These are phyloP conservation scores for Colletotrichum karsti DNA, from an alignment of 2,329 filamentous ascomycete species.

Conservation along the genomic window DNA sequence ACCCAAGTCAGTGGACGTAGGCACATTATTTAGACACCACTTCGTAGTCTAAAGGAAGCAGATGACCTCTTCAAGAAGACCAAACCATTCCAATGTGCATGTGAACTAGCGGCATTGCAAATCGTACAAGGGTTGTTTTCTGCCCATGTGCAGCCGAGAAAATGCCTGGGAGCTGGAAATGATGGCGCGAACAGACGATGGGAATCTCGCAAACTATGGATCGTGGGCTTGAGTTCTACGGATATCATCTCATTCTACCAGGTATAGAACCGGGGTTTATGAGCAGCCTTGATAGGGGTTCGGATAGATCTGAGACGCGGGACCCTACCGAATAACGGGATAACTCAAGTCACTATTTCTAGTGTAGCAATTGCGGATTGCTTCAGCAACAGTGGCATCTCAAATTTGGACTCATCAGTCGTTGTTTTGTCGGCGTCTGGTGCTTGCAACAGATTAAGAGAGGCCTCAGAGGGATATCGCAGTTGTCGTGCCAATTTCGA, in stretches of 20 bases:
- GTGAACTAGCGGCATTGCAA: neutral
- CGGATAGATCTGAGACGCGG: slow-evolving; percentile 17
- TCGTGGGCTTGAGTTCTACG: neutral
- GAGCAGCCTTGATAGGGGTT: slow-evolving; percentile 22
- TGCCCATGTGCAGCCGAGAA: neutral
- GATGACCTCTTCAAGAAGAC: neutral
- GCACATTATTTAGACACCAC: slow-evolving; percentile 18
- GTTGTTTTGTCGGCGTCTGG: neutral
- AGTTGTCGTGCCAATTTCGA: slow-evolving; percentile 2
- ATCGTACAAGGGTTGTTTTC: neutral
- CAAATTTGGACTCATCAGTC: neutral
- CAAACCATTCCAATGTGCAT: neutral
- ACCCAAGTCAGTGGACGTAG: too few species aligned
- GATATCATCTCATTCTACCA: neutral
- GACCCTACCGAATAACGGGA: neutral
- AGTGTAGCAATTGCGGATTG: neutral
- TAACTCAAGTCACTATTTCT: neutral
- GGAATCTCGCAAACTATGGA: slow-evolving; percentile 4
- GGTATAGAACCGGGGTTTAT: neutral
- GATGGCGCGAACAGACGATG: slow-evolving; percentile 12
- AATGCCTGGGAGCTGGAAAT: neutral
- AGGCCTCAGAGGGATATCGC: neutral
- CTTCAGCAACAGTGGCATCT: neutral
- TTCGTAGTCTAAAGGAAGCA: neutral
- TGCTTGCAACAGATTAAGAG: slow-evolving; percentile 4